These are phyloP conservation scores for Cladophialophora carrionii DNA, from an alignment of 2,329 filamentous ascomycete species.

Conservation along the genomic window DNA sequence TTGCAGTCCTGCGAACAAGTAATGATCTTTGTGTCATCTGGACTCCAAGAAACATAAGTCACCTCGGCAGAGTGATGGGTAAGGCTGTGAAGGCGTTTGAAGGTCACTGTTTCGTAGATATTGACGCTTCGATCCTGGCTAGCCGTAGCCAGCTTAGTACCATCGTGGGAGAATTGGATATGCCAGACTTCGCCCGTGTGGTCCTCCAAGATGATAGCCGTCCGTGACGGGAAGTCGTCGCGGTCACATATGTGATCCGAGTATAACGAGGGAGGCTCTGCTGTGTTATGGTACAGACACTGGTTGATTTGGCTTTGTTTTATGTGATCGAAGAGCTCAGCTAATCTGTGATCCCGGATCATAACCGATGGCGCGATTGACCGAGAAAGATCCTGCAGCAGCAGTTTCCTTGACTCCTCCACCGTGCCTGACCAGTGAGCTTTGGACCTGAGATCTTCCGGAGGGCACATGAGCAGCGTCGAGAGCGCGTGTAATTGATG, in stretches of 20 bases:
- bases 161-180: slow-evolving; percentile 86
- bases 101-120: slow-evolving; percentile 78
- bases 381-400: slow-evolving; percentile 81
- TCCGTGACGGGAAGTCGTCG: slow-evolving; percentile 74
- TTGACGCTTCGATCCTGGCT: slow-evolving; percentile 74
- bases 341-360: slow-evolving; percentile 89
- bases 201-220: slow-evolving; percentile 70
- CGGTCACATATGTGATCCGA: slow-evolving; percentile 83
- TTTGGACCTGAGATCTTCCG: slow-evolving; percentile 73
- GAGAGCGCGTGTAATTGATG: slow-evolving; percentile 79
- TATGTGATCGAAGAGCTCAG: slow-evolving; percentile 77
- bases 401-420: slow-evolving; percentile 70
- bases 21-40: slow-evolving; percentile 82
- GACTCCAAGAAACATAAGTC: slow-evolving; percentile 85
- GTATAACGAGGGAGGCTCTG: slow-evolving; percentile 79
- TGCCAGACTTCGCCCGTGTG: slow-evolving; percentile 89
- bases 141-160: slow-evolving; percentile 77
- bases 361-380: slow-evolving; percentile 95
- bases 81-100: slow-evolving; percentile 65
- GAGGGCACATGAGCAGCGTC: slow-evolving; percentile 84
- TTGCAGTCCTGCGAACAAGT: slow-evolving; percentile 76
- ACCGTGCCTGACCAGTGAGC: slow-evolving; percentile 83
- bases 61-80: slow-evolving; percentile 71
- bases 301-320: slow-evolving; percentile 80
- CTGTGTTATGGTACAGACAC: slow-evolving; percentile 87